Evolutionary conservation across 371 early-diverging fungal species (phyloP).

Genomic region (Mortierella sp.): DNA sequence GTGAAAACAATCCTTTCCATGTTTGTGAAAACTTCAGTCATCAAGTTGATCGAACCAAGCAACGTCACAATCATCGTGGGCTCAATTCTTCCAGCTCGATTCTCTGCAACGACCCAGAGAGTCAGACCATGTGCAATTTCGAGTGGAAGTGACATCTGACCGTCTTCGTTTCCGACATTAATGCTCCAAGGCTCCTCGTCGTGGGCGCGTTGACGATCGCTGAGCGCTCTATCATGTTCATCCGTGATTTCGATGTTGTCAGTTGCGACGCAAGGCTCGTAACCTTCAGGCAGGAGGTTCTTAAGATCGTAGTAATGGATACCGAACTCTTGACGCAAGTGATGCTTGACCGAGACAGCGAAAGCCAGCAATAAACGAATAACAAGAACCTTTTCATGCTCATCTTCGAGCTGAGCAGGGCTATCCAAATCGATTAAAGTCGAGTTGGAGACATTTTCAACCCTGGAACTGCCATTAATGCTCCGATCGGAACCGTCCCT

Average conservation of each 20-base stretch:
- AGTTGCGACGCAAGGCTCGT: slow-evolving; percentile 39
- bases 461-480: not conserved
- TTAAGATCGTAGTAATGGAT: slow-evolving; percentile 68
- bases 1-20: slow-evolving; percentile 80
- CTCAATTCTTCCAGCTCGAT: slow-evolving; percentile 44
- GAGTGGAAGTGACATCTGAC: slow-evolving; percentile 49
- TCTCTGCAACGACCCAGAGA: slow-evolving; percentile 50
- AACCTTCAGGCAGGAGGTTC: slow-evolving; percentile 63
- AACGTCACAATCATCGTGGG: slow-evolving; percentile 35
- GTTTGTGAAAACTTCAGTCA: slow-evolving; percentile 56
- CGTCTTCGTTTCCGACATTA: slow-evolving; percentile 33
- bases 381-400: slow-evolving; percentile 74
- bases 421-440: slow-evolving; percentile 17
- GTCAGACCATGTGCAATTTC: slow-evolving; percentile 46
- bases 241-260: slow-evolving; percentile 31
- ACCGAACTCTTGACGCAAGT: slow-evolving; percentile 78
- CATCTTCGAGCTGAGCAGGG: slow-evolving; percentile 26
- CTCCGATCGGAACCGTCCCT: not conserved
- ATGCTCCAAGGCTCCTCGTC: slow-evolving; percentile 40
- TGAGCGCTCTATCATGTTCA: slow-evolving; percentile 27
- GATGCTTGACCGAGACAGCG: slow-evolving; percentile 77
- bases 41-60: slow-evolving; percentile 42
- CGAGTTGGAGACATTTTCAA: slow-evolving; percentile 20
- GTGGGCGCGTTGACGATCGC: slow-evolving; percentile 40
- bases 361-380: slow-evolving; percentile 81